Conservation (phyloP, 1,284 basidiomycete species). For the Boletellus deceptivus region DNA sequence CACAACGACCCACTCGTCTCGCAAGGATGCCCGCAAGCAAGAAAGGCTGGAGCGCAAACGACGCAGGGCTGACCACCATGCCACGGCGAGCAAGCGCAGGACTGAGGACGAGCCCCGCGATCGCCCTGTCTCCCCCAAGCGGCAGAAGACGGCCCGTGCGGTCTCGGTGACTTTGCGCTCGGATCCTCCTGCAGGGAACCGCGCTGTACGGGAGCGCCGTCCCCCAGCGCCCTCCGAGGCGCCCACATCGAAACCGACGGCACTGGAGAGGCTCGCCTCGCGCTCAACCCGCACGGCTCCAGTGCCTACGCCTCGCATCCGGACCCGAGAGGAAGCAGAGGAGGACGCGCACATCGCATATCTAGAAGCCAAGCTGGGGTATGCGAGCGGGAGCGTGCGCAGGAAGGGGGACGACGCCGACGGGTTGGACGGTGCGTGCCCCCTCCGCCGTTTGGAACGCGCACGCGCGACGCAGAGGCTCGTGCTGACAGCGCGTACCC, state of each 20-base stretch:
- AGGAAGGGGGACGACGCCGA: constrained; percentile 51
- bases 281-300: constrained; percentile 16
- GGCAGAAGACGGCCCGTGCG: constrained; percentile 30
- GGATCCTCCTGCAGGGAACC: not conserved
- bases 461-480: too few species aligned
- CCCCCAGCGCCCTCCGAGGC: not conserved
- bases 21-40: constrained; percentile 67
- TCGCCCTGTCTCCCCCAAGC: constrained; percentile 48
- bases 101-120: constrained; percentile 41
- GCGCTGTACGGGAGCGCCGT: not conserved
- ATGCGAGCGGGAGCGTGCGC: constrained; percentile 37
- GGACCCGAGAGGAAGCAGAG: constrained; percentile 47
- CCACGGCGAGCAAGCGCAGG: constrained; percentile 32
- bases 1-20: constrained; percentile 32
- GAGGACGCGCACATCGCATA: constrained; percentile 80
- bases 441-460: too few species aligned
- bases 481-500: too few species aligned
- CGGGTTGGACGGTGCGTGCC: constrained; percentile 56
- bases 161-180: not conserved
- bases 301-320: constrained; percentile 21
- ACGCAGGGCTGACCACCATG: constrained; percentile 53
- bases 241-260: constrained; percentile 16
- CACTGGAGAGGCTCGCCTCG: constrained; percentile 37
- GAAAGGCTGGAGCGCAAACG: constrained; percentile 56
- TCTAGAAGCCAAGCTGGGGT: constrained; percentile 71